phyloP scores from a whole-genome alignment of 805 yeast genomes.

The Kodamaea neixiangensis region DNA sequence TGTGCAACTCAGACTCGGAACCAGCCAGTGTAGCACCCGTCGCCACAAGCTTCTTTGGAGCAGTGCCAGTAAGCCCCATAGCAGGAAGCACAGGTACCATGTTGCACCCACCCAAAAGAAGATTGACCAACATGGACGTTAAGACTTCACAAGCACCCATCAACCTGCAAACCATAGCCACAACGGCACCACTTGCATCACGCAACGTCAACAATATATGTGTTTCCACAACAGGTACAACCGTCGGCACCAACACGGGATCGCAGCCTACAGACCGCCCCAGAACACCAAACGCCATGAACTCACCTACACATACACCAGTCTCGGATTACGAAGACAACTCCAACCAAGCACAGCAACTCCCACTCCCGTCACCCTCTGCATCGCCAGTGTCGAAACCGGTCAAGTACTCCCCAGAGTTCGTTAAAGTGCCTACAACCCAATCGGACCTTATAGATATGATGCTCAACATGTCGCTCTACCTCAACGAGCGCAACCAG shows the following conservation, averaged over 20 bases:
- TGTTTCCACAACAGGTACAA: neutral
- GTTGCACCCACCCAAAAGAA: conserved; percentile 11
- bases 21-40: neutral
- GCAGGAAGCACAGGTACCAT: conserved; percentile 2
- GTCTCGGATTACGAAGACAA: conserved; percentile 38
- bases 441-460: conserved; percentile 43
- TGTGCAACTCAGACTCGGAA: conserved; percentile 6
- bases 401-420: neutral
- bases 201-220: neutral
- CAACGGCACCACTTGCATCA: neutral
- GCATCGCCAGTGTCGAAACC: conserved; percentile 40
- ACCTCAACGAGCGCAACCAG: conserved; percentile 47
- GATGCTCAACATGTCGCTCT: conserved; percentile 33
- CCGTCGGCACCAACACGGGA: conserved; percentile 8
- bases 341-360: conserved; percentile 35
- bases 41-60: neutral
- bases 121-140: conserved; percentile 4
- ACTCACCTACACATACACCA: conserved; percentile 36
- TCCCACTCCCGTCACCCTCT: conserved; percentile 71
- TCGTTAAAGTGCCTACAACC: conserved; percentile 19
- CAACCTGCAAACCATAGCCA: neutral
- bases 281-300: conserved; percentile 31
- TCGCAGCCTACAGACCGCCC: conserved; percentile 15
- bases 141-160: neutral
- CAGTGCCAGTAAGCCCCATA: neutral